Evolutionary conservation across 2,329 filamentous ascomycete genomes (phyloP).

Genomic region (Trichothecium roseum): DNA sequence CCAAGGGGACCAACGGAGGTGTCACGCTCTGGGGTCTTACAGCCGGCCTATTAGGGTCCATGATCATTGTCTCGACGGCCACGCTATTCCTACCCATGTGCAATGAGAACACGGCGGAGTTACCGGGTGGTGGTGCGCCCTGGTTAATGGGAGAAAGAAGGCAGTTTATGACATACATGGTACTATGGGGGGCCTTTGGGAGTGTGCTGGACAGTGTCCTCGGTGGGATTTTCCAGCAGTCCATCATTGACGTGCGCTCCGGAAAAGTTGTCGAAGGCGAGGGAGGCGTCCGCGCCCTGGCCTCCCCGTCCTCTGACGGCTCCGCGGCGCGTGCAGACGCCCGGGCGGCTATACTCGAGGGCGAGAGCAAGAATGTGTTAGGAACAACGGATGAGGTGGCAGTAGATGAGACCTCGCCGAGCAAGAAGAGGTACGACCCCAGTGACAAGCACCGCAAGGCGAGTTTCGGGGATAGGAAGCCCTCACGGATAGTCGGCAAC

Average conservation of each 20-base stretch:
- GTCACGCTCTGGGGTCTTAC: constrained; percentile 66
- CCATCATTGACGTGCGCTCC: constrained; percentile 70
- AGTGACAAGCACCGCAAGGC: constrained; percentile 37
- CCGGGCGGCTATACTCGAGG: constrained; percentile 30
- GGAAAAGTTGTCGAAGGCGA: constrained; percentile 86
- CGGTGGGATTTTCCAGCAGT: constrained; percentile 75
- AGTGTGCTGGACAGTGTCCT: constrained; percentile 82
- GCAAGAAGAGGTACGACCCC: constrained; percentile 33
- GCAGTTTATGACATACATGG: constrained; percentile 45
- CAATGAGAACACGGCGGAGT: constrained; percentile 23
- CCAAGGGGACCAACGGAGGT: constrained; percentile 87
- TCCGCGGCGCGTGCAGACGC: constrained; percentile 22
- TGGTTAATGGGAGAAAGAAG: constrained; percentile 39
- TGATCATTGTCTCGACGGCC: constrained; percentile 57
- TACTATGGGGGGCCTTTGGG: constrained; percentile 64
- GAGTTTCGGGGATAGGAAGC: constrained; percentile 44
- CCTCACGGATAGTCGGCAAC: constrained; percentile 55
- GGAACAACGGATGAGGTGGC: constrained; percentile 20
- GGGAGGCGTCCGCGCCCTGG: constrained; percentile 53
- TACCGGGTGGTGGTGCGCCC: constrained; percentile 30
- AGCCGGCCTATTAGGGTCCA: constrained; percentile 65
- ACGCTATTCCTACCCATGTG: constrained; percentile 63
- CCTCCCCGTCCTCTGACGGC: constrained; percentile 18
- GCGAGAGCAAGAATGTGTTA: constrained; percentile 23
- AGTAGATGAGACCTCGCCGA: constrained; percentile 5